Evolutionary conservation across 345 rosid species (phyloP), one percentile per base, ranked within the genome.

Genomic region (Diplotaxis tenuifolia): DNA sequence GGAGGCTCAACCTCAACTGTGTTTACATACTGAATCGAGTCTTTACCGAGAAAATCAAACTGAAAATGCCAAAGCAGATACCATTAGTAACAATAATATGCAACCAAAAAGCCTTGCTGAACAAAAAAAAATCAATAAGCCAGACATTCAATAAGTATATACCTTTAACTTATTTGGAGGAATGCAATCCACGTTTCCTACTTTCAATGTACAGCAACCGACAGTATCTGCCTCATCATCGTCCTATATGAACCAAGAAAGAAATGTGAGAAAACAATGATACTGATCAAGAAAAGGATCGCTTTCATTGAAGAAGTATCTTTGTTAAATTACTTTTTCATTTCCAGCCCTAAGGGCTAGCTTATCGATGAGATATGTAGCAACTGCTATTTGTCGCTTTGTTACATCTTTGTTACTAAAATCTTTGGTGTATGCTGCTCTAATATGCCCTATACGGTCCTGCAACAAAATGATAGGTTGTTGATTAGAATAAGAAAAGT

Each of bases 31-130:
- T 90, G 90, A 76, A 96, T 96, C 18, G 98, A 96, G 81, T 96
- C 99, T 85, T 96, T 96, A 89, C 99, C 99, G 38, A 96, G 99
- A 82, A 96, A 96, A 88, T 96, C 97, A 82, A 96, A 96, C 99
- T 96, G 73, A 71, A 77, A 66, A 66, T 62, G 40, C 52, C 50
- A 68, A 62, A 75, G 22, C 47, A 3, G 64, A 75, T 62, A 68
- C 55, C 34, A 75, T 62, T 25, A 54, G 70, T 40, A n/a, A 75
- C 47, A 62, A 40, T 38, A 53, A 27, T 38, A 52, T 12, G 57
- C 34, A 75, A 15, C 28, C 12, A 53, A 0, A 42, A 67, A 22
- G 36, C 27, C 21, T 65, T 38, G 32, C 65, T 56, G n/a, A 56
- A 73, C 63, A 36, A 23, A 61, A 28, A n/a, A 34, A 2, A 29